Conservation (phyloP, 179 eudicot species). For the Carnegiea gigantea region DNA sequence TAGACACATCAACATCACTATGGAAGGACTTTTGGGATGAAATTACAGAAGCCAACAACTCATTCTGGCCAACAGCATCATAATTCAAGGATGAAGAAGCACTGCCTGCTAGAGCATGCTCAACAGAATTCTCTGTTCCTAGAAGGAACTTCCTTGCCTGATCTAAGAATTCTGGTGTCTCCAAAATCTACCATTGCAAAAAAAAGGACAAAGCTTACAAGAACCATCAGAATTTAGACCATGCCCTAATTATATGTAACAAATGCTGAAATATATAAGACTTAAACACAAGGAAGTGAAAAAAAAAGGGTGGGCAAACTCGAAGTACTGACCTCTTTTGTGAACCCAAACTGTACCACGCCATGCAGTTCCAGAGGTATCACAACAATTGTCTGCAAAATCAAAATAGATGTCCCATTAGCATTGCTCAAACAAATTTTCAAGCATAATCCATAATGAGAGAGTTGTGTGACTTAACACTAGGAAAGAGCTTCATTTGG, state of each 20-base stretch:
- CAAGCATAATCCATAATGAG: not conserved
- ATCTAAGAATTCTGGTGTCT: conserved; percentile 47
- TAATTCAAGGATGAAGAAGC: conserved; percentile 34
- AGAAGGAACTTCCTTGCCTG: conserved; percentile 44
- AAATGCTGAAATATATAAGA: not conserved
- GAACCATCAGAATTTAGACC: not conserved
- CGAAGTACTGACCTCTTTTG: conserved; percentile 53
- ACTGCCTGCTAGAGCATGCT: conserved; percentile 26
- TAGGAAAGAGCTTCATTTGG: not conserved
- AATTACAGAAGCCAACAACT: conserved; percentile 31
- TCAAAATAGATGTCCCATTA: not conserved
- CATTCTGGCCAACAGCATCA: conserved; percentile 23
- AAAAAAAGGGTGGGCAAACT: not conserved
- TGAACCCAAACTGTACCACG: conserved; percentile 76
- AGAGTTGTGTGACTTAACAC: not conserved
- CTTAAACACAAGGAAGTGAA: not conserved
- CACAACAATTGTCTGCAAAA: conserved; percentile 70
- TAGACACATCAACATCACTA: conserved; percentile 11
- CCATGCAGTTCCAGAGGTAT: conserved; percentile 68
- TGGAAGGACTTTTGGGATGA: conserved; percentile 31
- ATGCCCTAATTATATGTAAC: not conserved
- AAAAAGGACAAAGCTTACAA: conserved; percentile 15
- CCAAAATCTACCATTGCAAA: conserved; percentile 46
- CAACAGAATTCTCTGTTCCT: conserved; percentile 22
- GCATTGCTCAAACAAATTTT: not conserved